A percentile compares a stretch with the other conserved stretches of the same genome.
Conservation (phyloP, 1,284 basidiomycete genomes). For the Cryptococcus floricola region DNA sequence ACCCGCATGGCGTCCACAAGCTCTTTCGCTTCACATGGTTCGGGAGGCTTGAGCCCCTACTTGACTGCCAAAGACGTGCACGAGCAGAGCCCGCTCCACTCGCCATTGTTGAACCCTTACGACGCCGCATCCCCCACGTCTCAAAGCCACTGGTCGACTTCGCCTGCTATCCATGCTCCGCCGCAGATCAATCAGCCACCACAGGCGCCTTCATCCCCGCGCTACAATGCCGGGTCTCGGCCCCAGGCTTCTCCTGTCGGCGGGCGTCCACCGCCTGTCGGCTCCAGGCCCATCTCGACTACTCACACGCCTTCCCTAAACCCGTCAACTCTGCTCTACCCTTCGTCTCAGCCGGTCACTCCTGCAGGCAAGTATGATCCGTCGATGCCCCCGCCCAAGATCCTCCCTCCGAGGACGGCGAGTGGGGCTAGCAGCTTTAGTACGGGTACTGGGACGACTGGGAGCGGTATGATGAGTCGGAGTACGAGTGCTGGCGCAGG, state of each 20-base stretch:
- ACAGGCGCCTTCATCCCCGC: neutral
- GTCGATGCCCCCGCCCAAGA: slow-evolving; percentile 14
- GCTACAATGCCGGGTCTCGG: neutral
- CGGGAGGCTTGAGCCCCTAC: slow-evolving; percentile 36
- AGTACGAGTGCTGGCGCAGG: neutral
- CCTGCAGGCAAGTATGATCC: slow-evolving; percentile 27
- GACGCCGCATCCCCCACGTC: slow-evolving; percentile 12
- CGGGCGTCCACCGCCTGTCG: slow-evolving; percentile 14
- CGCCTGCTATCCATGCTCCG: slow-evolving; percentile 7
- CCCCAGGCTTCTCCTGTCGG: slow-evolving; percentile 14
- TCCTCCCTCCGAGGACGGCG: slow-evolving; percentile 5
- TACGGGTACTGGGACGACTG: neutral
- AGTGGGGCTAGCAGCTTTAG: neutral
- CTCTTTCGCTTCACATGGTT: slow-evolving; percentile 31
- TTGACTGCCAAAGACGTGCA: neutral
- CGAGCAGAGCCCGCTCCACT: slow-evolving; percentile 24
- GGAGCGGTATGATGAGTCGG: neutral
- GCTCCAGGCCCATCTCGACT: slow-evolving; percentile 1
- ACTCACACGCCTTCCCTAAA: neutral
- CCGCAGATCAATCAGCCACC: neutral
- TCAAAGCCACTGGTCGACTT: slow-evolving; percentile 1
- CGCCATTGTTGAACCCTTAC: slow-evolving; percentile 32
- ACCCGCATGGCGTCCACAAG: slow-evolving; percentile 23
- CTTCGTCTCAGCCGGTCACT: slow-evolving; percentile 36
- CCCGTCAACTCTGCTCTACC: slow-evolving; percentile 19